phyloP scores from a whole-genome alignment of 176 grass and related monocot genomes.

The Saccharum officinarum region DNA sequence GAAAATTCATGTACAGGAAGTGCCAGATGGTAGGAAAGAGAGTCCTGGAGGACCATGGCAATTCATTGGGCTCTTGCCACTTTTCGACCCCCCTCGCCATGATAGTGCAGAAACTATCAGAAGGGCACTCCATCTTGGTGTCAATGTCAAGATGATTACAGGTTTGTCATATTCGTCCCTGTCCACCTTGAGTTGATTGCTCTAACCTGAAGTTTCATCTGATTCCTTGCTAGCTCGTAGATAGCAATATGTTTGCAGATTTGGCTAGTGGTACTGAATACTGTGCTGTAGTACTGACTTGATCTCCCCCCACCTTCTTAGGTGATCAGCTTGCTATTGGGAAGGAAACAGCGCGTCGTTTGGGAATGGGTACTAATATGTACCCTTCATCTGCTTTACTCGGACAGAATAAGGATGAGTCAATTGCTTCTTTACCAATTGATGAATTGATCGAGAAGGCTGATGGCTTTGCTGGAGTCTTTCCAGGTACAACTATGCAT shows the following conservation, averaged over 20 bases:
- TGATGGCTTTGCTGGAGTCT: slow-evolving; percentile 95
- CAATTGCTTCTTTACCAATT: slow-evolving; percentile 69
- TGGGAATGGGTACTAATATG: slow-evolving; percentile 98
- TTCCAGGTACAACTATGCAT: slow-evolving; percentile 56
- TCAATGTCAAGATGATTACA: slow-evolving; percentile 97
- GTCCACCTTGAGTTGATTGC: neutral
- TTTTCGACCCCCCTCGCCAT: slow-evolving; percentile 91
- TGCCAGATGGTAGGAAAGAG: slow-evolving; percentile 85
- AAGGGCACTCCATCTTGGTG: slow-evolving; percentile 81
- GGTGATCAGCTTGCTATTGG: slow-evolving; percentile 89
- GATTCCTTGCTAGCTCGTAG: neutral
- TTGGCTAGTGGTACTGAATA: neutral
- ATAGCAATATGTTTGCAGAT: neutral
- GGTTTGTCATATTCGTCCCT: slow-evolving; percentile 33
- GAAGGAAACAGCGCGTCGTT: slow-evolving; percentile 85
- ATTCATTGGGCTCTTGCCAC: slow-evolving; percentile 83
- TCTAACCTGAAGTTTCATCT: neutral
- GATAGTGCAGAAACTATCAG: slow-evolving; percentile 93
- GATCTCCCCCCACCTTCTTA: slow-evolving; percentile 5
- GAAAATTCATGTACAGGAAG: slow-evolving; percentile 55
- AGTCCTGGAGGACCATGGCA: slow-evolving; percentile 81
- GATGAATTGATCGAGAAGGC: slow-evolving; percentile 94
- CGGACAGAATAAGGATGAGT: slow-evolving; percentile 76
- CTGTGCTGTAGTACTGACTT: neutral
- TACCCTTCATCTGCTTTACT: slow-evolving; percentile 91